Evolutionary conservation across 2,329 filamentous ascomycete genomes (phyloP), one percentile per base, ranked within the genome.

Genomic region (Neospermospora avenae): DNA sequence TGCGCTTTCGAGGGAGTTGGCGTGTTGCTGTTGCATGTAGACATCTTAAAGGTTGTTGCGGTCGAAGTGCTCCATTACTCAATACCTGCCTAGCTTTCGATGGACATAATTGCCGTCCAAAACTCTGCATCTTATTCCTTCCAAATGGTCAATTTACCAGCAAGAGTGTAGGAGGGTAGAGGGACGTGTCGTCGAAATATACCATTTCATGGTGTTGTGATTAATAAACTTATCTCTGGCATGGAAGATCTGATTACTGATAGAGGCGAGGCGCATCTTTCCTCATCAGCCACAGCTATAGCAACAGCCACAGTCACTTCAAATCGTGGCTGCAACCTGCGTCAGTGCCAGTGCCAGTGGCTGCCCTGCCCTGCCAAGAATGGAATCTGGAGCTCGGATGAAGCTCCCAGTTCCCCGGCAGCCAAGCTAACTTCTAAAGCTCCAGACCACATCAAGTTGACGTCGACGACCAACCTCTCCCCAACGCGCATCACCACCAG

Each of bases 1-100:
- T 78, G 62, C 83, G 82, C 65, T 81, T 84, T 59, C 81, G 80
- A 11, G 84, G 81, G 51, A 57, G 52, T 66, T 65, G 66, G 18
- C 49, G 53, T 31, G 49, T 58, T 2, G 77, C 71, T 42, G 77
- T 80, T 62, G 79, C 73, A 72, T 83, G 81, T 63, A 84, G 80
- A 58, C 67, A 72, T 61, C 74, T 74, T 24, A 71, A 64, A 18
- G 71, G 69, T 55, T 65, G 69, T 55, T 65, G 67, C 11, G 61
- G 59, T 41, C 58, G 61, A 35, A 49, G 34, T 41, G 11, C 58
- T 42, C 60, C 52, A 58, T 68, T 64, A 63, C 55, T 56, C 8
- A 68, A 34, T 16, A 64, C 49, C 37, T 60, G 64, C 46, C 65
- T 60, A 3, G 58, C 42, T 31, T 58, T 49, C 18, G 65, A 54